Evolutionary conservation across 345 rosid species (phyloP), one percentile per base, ranked within the genome.

Genomic region (Garcia nutans): DNA sequence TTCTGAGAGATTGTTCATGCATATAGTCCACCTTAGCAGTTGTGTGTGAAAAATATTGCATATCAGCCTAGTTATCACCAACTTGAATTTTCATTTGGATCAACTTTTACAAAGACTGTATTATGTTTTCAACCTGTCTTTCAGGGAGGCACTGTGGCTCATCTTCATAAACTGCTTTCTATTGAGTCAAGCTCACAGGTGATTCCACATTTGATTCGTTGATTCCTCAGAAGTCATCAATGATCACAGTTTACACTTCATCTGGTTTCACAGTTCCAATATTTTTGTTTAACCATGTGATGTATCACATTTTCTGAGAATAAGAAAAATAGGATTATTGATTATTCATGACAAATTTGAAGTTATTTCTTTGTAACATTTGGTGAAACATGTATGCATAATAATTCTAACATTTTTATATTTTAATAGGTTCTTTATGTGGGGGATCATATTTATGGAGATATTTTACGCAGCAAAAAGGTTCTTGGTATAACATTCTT

Each of bases 401-500:
- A 67, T 73, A 42, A 16, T 42, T 70, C 61, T 78, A 50, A 85
- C 22, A 47, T 28, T 22, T 74, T 11, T 22, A 17, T 16, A 8
- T 82, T 74, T 76, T 82, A 44, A 49, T 80, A 96, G 99, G 98
- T 92, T 75, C 96, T 96, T 72, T 93, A 96, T 78, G 98, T 92
- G 76, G 99, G 99, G 24, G 99, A 96, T 82, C 99, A 96, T 83
- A 93, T 96, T 77, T 96, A 96, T 65, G 98, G 98, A 83, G 99
- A 96, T 81, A 96, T 96, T 71, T 79, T 93, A 80, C 98, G 97
- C 79, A 93, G 99, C 90, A 93, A 93, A 85, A 93, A 93, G 80
- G 84, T 92, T 76, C 97, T 96, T 66, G 99, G 99, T 96, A 92
- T 72, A 69, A 67, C 66, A 66, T 58, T 50, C 78, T 49, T 47